Evolutionary conservation across 2,329 filamentous ascomycete species (phyloP), one percentile per base, ranked within the genome.

Genomic region (Epichloe gansuensis): DNA sequence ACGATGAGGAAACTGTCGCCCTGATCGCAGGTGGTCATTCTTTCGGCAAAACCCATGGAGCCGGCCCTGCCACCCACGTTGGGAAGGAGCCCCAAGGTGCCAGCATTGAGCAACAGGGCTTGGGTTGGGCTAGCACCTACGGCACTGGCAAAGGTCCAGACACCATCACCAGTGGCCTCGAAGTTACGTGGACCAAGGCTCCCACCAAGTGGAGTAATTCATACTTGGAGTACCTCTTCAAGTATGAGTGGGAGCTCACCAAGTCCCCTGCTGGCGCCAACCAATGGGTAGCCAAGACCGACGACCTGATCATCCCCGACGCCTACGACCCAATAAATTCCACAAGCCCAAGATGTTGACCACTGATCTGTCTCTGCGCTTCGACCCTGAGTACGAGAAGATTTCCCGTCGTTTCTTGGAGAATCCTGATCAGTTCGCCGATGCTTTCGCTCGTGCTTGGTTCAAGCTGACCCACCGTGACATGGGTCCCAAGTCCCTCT

Each of bases 391-490:
- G 7, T 90, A 87, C 70, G 82, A 85, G 71, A 88, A 88, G 78
- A 86, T 90, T 64, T 78, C 83, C 17, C 78, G 81, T 50, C 77
- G 75, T 60, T 89, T 81, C 77, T 71, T 84, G 46, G 78, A 81
- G 58, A 71, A 89, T 69, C 82, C 82, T 2, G 75, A 85, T 45
- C 69, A 87, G 72, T 75, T 89, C 40, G 75, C 74, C 51, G 80
- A 88, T 55, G 81, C 77, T 8, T 90, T 89, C 62, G 74, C 77
- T 23, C 78, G 80, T 48, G 86, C 86, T 13, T 90, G 86, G 86
- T 90, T 87, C 78, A 89, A 90, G 79, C 77, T 90, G 42, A 74
- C 85, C 36, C 86, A 90, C 72, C 85, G 86, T 71, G 86, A 89
- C 65, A 78, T 90, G 70, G 86, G 86, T 15, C 86, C 86, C 43